Conservation (phyloP, 441 rosid species). For the Erysimum pusillum region DNA sequence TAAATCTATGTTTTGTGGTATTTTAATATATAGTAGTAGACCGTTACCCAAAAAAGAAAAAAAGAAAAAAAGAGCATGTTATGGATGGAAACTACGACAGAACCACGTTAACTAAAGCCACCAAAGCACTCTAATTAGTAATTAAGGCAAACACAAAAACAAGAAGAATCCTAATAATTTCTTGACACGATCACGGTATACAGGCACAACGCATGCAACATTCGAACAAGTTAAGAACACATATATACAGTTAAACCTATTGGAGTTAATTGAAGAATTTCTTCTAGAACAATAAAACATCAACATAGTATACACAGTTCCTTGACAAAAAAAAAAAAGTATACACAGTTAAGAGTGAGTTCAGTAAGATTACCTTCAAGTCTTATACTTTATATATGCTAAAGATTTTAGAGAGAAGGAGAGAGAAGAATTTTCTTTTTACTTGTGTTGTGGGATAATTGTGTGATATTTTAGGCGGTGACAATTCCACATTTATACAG, state of each 20-base stretch:
- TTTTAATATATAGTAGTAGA: too few relatives aligned
- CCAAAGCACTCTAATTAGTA: background rate
- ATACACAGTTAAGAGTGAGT: background rate
- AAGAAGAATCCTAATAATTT: background rate
- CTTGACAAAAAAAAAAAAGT: too few relatives aligned
- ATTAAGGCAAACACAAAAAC: background rate
- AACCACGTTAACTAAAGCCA: background rate
- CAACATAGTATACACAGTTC: too few relatives aligned
- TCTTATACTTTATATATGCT: conserved; percentile 10
- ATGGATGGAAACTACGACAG: background rate
- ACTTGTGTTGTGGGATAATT: too few relatives aligned
- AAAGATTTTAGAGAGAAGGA: background rate
- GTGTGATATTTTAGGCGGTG: too few relatives aligned
- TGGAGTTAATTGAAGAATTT: background rate
- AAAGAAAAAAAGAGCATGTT: too few relatives aligned
- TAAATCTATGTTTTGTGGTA: too few relatives aligned
- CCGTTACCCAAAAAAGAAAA: too few relatives aligned
- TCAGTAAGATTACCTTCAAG: conserved; percentile 33
- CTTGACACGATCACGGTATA: background rate
- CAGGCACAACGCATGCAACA: background rate
- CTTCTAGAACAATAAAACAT: background rate
- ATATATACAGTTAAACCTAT: background rate
- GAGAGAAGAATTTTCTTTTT: background rate
- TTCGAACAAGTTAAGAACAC: conserved; percentile 17
- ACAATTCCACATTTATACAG: too few relatives aligned